Evolutionary conservation across 768 basidiomycete genomes (phyloP).

Genomic region (Filobasidium floriforme): DNA sequence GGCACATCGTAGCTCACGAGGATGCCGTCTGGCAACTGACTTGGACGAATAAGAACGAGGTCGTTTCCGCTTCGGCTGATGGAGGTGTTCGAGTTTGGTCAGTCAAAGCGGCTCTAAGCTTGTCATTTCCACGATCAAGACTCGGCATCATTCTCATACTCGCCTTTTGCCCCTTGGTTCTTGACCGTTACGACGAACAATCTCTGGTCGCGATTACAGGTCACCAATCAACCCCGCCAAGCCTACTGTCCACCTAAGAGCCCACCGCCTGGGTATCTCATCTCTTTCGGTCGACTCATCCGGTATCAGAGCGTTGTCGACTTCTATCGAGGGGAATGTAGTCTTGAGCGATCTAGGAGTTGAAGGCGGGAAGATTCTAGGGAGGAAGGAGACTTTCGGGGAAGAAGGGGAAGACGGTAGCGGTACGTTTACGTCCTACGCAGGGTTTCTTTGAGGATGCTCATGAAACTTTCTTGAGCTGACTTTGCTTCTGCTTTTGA

Average conservation of each 20-base stretch:
- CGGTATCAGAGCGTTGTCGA: slow-evolving; percentile 63
- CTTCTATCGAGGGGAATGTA: slow-evolving; percentile 77
- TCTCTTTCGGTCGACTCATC: slow-evolving; percentile 63
- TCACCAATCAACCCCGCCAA: slow-evolving; percentile 22
- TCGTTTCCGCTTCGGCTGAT: slow-evolving; percentile 34
- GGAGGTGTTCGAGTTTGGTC: slow-evolving; percentile 38
- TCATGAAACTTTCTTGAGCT: neutral
- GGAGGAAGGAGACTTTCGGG: slow-evolving; percentile 67
- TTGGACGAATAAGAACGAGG: slow-evolving; percentile 37
- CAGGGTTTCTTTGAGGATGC: slow-evolving; percentile 22
- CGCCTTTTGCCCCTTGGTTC: no score
- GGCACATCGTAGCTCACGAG: slow-evolving; percentile 29
- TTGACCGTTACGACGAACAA: no score
- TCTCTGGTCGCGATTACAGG: no score
- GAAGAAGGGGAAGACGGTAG: slow-evolving; percentile 57
- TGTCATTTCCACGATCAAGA: no score
- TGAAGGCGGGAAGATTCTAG: slow-evolving; percentile 55
- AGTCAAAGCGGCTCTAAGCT: neutral
- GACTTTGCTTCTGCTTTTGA: slow-evolving; percentile 2
- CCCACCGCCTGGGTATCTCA: slow-evolving; percentile 72
- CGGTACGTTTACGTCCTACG: slow-evolving; percentile 51
- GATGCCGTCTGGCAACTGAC: slow-evolving; percentile 41
- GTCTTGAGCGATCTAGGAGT: slow-evolving; percentile 59
- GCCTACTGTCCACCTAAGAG: neutral
- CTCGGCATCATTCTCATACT: neutral